Evolutionary conservation across 202 grass and related monocot genomes (phyloP), one percentile per base, ranked within the genome.

Genomic region (Carex sylvatica): DNA sequence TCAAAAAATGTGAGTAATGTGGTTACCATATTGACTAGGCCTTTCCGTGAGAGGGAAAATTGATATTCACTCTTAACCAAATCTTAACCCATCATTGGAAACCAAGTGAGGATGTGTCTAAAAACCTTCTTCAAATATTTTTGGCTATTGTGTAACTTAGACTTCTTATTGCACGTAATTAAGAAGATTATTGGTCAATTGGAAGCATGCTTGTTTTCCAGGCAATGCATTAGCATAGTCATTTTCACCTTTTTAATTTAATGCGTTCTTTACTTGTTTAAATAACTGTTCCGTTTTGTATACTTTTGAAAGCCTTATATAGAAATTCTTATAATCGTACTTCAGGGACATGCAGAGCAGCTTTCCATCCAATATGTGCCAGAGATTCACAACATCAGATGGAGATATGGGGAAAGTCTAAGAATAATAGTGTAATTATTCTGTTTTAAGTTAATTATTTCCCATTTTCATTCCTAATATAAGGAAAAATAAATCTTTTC

Each of bases 321-420:
- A 68, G 78, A 44, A 71, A 67, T 30, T 67, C 65, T 15, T 83
- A 31, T 66, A 38, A 80, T 89, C 2, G 24, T 84, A 65, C 30
- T 91, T 81, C 85, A 99, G 96, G 96, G 83, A 91, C 96, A 66
- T 99, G 96, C 65, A 82, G 96, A 65, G 78, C 93, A n/a, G 79
- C 91, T 82, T 99, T 99, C 85, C 96, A 99, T 88, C 96, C 96
- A 83, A 88, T 93, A 82, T 99, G 96, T 71, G 96, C 96, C 40
- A 93, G 96, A 87, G 96, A 90, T 49, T 89, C 89, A 20, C 93
- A 96, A 35, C 88, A 99, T 88, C 91, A 92, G 83, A 93, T 99
- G 96, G 96, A 99, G 88, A 99, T 99, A 80, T 99, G 93, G 96
- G 96, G 92, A 67, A 99, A 93, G 80, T 96, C 20, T 80, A 89